A percentile compares a stretch with the other conserved stretches of the same genome.
phyloP scores from a whole-genome alignment of 306 rosid genomes.

The Glycine tomentella region DNA sequence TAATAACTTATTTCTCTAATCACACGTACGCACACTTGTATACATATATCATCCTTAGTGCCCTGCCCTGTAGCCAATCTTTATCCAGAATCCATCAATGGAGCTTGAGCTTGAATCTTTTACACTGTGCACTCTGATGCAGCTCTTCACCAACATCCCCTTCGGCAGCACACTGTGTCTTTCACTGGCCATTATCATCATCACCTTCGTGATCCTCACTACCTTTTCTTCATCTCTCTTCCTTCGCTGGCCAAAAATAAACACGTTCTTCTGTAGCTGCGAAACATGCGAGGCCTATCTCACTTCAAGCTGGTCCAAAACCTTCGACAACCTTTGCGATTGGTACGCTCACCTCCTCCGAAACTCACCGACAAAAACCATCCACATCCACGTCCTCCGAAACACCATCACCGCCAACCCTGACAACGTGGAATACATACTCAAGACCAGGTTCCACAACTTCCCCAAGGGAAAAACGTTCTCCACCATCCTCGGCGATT shows the following conservation, averaged over 20 bases:
- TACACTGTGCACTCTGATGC: conserved; percentile 29
- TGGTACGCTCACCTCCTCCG: conserved; percentile 76
- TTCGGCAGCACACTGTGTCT: conserved; percentile 29
- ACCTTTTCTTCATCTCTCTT: not conserved
- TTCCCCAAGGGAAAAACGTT: conserved; percentile 82
- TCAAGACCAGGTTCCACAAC: conserved; percentile 71
- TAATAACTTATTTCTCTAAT: not conserved
- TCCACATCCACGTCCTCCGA: conserved; percentile 71
- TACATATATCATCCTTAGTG: not conserved
- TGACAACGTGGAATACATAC: conserved; percentile 76
- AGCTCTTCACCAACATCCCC: conserved; percentile 18
- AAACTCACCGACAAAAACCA: conserved; percentile 66
- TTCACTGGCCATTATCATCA: not conserved
- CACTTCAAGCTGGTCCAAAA: conserved; percentile 65
- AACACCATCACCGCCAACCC: conserved; percentile 84
- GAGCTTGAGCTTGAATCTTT: conserved; percentile 43
- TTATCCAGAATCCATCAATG: conserved; percentile 42
- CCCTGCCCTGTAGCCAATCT: not conserved
- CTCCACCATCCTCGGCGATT: conserved; percentile 72
- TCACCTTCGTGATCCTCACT: not conserved
- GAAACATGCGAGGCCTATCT: conserved; percentile 67
- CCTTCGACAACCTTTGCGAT: conserved; percentile 73
- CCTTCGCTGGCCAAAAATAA: not conserved
- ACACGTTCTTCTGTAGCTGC: conserved; percentile 59
- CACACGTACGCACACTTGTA: not conserved